Evolutionary conservation across 129 eudicot species (phyloP).

Genomic region (Saussurea involucrata): DNA sequence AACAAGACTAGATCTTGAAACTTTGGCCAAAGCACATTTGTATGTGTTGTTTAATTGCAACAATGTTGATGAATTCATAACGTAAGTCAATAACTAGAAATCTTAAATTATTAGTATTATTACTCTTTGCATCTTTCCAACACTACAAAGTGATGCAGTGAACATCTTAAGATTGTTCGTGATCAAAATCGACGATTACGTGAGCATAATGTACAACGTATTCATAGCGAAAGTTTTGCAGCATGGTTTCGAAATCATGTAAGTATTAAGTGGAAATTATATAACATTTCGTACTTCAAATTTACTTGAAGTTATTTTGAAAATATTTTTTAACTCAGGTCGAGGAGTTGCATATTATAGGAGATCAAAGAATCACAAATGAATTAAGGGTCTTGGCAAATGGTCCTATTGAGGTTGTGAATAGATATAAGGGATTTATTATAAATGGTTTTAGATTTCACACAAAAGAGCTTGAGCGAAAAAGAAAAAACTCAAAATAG

Average conservation of each 20-base stretch:
- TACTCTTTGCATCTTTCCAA: background rate
- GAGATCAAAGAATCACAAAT: too few species aligned
- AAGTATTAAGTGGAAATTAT: background rate
- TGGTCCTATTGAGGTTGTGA: too few species aligned
- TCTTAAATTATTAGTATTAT: too few species aligned
- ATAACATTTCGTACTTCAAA: background rate
- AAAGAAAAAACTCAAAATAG: too few species aligned
- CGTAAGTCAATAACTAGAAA: background rate
- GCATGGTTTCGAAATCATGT: slow-evolving; percentile 4
- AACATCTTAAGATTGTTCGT: background rate
- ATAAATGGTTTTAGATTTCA: too few species aligned
- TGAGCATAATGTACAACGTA: background rate
- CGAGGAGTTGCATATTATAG: too few species aligned
- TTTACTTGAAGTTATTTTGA: background rate
- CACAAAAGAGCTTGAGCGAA: too few species aligned
- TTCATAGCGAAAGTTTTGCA: background rate
- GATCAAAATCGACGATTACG: background rate
- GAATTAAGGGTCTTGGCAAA: too few species aligned
- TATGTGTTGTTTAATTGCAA: slow-evolving; percentile 17
- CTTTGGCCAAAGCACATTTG: background rate
- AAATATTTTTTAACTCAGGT: too few species aligned
- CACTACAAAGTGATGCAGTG: background rate
- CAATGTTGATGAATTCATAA: background rate
- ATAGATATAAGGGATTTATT: too few species aligned
- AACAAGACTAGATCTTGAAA: background rate